Conservation (phyloP, 805 yeast genomes). For the Ogataea kodamae region DNA sequence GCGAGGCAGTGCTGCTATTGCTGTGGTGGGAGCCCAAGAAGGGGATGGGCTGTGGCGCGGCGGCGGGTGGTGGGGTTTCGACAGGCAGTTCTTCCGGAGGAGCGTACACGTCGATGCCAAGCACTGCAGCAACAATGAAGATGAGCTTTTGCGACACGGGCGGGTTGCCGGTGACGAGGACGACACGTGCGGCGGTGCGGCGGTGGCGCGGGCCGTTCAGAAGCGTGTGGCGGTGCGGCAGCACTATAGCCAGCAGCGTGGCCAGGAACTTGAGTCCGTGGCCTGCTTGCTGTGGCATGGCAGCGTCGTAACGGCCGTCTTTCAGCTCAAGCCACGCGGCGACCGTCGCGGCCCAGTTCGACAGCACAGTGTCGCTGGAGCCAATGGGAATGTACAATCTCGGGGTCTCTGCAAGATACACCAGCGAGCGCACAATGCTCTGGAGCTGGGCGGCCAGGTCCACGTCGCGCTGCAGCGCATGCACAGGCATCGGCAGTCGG, state of each 20-base stretch:
- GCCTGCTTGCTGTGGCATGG: constrained; percentile 10
- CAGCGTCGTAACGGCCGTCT: constrained; percentile 37
- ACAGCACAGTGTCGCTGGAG: constrained; percentile 36
- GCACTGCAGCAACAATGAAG: constrained; percentile 48
- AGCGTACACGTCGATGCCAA: constrained; percentile 35
- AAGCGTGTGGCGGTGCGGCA: constrained; percentile 37
- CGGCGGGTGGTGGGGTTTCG: constrained; percentile 2
- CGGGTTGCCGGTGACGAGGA: constrained; percentile 54
- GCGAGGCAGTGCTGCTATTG: constrained; percentile 7
- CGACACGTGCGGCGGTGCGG: constrained; percentile 37
- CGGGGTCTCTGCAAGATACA: constrained; percentile 43
- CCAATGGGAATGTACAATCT: constrained; percentile 42
- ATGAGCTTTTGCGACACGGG: constrained; percentile 52
- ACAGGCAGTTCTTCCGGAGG: constrained; percentile 7
- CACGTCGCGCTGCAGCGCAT: constrained; percentile 39
- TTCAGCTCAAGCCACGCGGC: constrained; percentile 54
- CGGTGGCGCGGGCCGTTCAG: constrained; percentile 34
- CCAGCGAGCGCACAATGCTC: constrained; percentile 37
- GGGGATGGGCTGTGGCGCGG: constrained; percentile 22
- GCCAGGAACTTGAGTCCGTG: constrained; percentile 40
- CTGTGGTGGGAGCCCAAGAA: constrained; percentile 15
- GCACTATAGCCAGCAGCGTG: constrained; percentile 42
- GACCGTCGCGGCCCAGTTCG: constrained; percentile 51
- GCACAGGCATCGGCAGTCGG: constrained; percentile 32
- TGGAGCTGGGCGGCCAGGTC: constrained; percentile 40